These are phyloP conservation scores for Stephania japonica DNA, from an alignment of 164 flowering plant species.

Conservation along the genomic window DNA sequence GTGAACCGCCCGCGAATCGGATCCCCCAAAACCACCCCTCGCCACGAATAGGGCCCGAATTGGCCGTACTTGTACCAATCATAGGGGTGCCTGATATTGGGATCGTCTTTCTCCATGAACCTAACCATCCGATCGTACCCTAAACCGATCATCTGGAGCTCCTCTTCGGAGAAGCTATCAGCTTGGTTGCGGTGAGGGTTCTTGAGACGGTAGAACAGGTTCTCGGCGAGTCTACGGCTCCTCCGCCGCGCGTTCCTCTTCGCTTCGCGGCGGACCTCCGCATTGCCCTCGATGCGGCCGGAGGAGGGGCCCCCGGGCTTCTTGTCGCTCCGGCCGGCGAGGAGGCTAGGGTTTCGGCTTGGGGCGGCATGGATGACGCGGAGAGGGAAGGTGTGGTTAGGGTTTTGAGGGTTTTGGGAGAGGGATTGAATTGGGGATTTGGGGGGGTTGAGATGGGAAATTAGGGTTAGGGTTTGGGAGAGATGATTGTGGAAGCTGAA, in stretches of 20 bases:
- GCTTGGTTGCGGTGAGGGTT: slow-evolving; percentile 65
- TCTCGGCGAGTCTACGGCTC: slow-evolving; percentile 55
- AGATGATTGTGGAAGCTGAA: too few relatives aligned
- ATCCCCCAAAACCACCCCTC: slow-evolving; percentile 81
- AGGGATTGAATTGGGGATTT: not conserved
- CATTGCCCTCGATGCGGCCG: slow-evolving; percentile 59
- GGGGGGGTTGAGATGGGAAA: not conserved
- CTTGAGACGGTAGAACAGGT: slow-evolving; percentile 67
- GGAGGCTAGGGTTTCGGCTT: slow-evolving; percentile 16
- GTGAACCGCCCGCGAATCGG: slow-evolving; percentile 66
- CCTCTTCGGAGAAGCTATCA: slow-evolving; percentile 69
- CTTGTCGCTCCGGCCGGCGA: slow-evolving; percentile 81
- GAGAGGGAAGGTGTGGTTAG: slow-evolving; percentile 7
- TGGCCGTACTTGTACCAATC: slow-evolving; percentile 98
- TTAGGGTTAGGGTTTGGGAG: not conserved
- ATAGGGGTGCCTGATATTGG: slow-evolving; percentile 69
- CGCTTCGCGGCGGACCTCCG: slow-evolving; percentile 53
- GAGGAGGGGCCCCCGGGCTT: slow-evolving; percentile 44
- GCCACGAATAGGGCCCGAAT: slow-evolving; percentile 89
- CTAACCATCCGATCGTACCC: slow-evolving; percentile 91
- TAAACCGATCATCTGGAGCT: slow-evolving; percentile 74
- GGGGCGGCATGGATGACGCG: slow-evolving; percentile 14
- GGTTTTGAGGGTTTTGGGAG: not conserved
- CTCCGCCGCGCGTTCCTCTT: slow-evolving; percentile 49
- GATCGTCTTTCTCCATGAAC: slow-evolving; percentile 89